phyloP scores from a whole-genome alignment of 1,284 basidiomycete species.

The Trametes pubescens region DNA sequence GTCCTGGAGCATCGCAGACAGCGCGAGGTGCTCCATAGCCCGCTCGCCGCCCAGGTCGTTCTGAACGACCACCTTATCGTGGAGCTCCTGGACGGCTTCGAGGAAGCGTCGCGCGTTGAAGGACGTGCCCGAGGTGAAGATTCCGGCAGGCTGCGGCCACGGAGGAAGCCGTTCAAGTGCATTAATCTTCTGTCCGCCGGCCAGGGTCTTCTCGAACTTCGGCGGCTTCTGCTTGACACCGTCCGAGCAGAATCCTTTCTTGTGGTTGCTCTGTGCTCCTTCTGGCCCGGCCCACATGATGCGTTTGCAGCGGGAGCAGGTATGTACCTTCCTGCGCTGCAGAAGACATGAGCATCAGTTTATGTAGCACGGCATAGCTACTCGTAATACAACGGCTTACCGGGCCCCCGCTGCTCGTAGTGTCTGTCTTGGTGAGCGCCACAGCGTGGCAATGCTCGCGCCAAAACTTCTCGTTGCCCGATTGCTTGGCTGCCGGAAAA shows the following conservation, averaged over 20 bases:
- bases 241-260: constrained; percentile 4
- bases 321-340: background rate
- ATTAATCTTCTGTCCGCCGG: background rate
- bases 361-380: background rate
- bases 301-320: background rate
- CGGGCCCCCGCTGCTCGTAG: background rate
- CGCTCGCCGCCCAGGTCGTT: too few species aligned
- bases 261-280: background rate
- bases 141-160: background rate
- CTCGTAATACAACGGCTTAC: background rate
- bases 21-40: constrained; percentile 5
- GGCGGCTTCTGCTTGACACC: constrained; percentile 5
- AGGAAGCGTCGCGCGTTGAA: background rate
- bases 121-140: background rate
- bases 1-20: background rate
- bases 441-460: constrained; percentile 8
- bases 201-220: background rate
- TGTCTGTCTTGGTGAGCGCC: constrained; percentile 1
- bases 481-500: background rate
- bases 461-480: constrained; percentile 1
- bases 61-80: background rate
- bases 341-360: background rate
- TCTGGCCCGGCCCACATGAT: background rate
- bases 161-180: background rate
- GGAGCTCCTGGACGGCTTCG: background rate